Evolutionary conservation across 306 rosid species (phyloP).

Genomic region (Comarum palustre): DNA sequence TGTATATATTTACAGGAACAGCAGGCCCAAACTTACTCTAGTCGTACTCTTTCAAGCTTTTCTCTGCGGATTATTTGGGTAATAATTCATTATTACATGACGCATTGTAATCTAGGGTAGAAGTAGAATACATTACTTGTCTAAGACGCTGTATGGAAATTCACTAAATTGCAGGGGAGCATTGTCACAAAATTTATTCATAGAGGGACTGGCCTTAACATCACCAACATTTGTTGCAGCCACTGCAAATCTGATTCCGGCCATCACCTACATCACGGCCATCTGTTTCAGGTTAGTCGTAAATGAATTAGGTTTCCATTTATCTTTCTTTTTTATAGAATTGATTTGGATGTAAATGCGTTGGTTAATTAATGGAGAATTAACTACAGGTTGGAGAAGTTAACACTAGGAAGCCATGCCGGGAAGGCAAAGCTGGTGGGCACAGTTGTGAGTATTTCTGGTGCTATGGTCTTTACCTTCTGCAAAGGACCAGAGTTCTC

Average conservation of each 20-base stretch:
- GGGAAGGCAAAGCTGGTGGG: constrained; percentile 56
- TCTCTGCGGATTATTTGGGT: constrained; percentile 59
- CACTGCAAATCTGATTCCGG: constrained; percentile 21
- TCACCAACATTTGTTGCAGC: constrained; percentile 21
- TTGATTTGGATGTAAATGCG: background rate
- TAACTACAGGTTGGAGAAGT: constrained; percentile 33
- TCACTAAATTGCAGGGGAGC: constrained; percentile 23
- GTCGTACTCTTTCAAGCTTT: constrained; percentile 44
- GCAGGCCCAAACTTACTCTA: constrained; percentile 45
- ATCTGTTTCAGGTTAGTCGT: constrained; percentile 8
- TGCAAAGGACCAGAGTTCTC: constrained; percentile 41
- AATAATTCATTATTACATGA: too few relatives aligned
- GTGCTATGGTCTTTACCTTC: constrained; percentile 58
- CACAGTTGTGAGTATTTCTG: constrained; percentile 52
- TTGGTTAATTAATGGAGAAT: background rate
- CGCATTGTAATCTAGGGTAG: background rate
- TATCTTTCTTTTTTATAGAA: background rate
- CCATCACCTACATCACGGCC: constrained; percentile 24
- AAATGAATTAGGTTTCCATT: background rate
- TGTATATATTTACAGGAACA: constrained; percentile 31
- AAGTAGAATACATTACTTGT: background rate
- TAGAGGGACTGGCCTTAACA: constrained; percentile 25
- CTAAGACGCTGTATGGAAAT: too few relatives aligned
- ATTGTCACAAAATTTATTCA: constrained; percentile 26
- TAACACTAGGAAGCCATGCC: constrained; percentile 25